Evolutionary conservation across 352 stramenopile species (phyloP).

Genomic region (Phytopythium chamaehyphon): DNA sequence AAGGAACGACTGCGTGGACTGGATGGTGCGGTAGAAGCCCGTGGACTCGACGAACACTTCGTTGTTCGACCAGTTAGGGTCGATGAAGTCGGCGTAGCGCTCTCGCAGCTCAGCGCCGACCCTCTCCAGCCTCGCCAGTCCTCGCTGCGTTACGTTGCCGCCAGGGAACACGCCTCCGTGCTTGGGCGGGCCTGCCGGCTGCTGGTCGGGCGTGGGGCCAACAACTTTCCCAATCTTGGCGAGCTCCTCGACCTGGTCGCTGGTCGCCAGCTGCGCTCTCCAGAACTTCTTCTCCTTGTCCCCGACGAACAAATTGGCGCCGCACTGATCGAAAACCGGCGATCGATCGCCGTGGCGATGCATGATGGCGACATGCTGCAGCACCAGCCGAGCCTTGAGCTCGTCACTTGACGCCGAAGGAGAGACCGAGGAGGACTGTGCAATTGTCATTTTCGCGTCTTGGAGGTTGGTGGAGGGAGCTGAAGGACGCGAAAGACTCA

Average conservation of each 20-base stretch:
- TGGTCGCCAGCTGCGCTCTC: constrained; percentile 9
- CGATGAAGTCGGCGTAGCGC: constrained; percentile 10
- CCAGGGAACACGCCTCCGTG: constrained; percentile 12
- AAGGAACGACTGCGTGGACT: constrained; percentile 10
- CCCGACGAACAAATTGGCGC: constrained; percentile 14
- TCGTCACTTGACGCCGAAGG: not conserved
- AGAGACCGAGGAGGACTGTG: not conserved
- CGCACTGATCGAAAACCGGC: constrained; percentile 14
- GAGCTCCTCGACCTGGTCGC: constrained; percentile 17
- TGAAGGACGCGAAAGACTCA: too few species aligned
- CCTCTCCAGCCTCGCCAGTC: constrained; percentile 10
- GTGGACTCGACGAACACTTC: constrained; percentile 25
- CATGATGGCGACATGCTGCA: constrained; percentile 20
- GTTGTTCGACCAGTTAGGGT: constrained; percentile 1
- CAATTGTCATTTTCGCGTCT: not conserved
- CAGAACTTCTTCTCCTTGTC: constrained; percentile 22
- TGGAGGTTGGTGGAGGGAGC: not conserved
- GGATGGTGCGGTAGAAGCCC: constrained; percentile 20
- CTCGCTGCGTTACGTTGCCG: constrained; percentile 21
- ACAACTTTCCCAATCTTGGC: constrained; percentile 9
- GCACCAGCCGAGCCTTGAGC: constrained; percentile 10
- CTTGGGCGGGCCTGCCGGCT: constrained; percentile 2
- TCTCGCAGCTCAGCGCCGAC: constrained; percentile 10
- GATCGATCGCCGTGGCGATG: constrained; percentile 28
- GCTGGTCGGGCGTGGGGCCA: constrained; percentile 8